Evolutionary conservation across 306 rosid species (phyloP).

Genomic region (Crataegus laevigata): DNA sequence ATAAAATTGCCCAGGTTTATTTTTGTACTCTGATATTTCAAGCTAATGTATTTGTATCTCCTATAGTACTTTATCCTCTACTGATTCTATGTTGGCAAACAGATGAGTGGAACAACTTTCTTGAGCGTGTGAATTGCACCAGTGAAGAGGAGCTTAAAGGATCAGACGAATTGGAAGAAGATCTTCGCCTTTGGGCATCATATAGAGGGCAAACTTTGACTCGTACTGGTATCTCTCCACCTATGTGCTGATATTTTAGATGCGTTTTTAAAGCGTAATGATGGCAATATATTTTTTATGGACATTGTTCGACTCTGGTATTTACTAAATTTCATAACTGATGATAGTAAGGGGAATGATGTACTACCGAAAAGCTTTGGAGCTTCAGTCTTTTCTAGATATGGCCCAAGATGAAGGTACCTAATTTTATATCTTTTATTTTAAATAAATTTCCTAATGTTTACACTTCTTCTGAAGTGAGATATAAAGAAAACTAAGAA

Average conservation of each 20-base stretch:
- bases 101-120: slow-evolving; percentile 98
- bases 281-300: neutral
- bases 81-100: slow-evolving; percentile 13
- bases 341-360: slow-evolving; percentile 89
- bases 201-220: slow-evolving; percentile 96
- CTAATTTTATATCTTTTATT: slow-evolving; percentile 1
- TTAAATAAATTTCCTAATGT: neutral
- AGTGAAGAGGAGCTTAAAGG: slow-evolving; percentile 73
- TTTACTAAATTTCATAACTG: slow-evolving; percentile 19
- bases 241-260: neutral
- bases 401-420: slow-evolving; percentile 91
- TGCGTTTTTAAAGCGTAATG: neutral
- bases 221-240: slow-evolving; percentile 52
- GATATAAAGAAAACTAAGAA: neutral
- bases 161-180: slow-evolving; percentile 61
- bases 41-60: neutral
- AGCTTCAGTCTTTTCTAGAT: slow-evolving; percentile 96
- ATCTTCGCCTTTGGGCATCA: slow-evolving; percentile 95
- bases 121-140: slow-evolving; percentile 47
- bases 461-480: neutral
- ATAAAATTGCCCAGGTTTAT: slow-evolving; percentile 30
- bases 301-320: neutral
- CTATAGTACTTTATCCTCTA: neutral
- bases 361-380: slow-evolving; percentile 95
- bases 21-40: neutral